Percentiles rank a stretch among this genome's conserved stretches.
These are phyloP conservation scores for Actinidia chinensis DNA, from an alignment of 179 eudicot genomes.

Conservation along the genomic window DNA sequence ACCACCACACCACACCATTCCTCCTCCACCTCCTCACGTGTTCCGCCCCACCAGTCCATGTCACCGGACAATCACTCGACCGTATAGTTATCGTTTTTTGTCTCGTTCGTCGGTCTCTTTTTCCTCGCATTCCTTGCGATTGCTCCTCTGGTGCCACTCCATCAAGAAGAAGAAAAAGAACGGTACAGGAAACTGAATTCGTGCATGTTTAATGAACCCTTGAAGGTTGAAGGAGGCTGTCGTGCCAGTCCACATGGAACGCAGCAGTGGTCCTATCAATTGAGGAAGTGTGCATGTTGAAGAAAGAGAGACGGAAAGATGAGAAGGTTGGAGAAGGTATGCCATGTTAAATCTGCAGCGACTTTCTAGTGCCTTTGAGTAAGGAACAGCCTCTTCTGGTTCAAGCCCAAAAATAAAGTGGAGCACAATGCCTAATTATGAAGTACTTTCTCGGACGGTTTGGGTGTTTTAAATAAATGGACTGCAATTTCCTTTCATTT, in stretches of 20 bases:
- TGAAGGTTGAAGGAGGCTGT: slow-evolving; percentile 46
- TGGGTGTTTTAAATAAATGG: too few relatives aligned
- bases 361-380: slow-evolving; percentile 6
- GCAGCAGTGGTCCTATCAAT: slow-evolving; percentile 42
- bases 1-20: slow-evolving; percentile 38
- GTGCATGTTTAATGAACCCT: slow-evolving; percentile 43
- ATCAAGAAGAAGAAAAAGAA: slow-evolving; percentile 53
- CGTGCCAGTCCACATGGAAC: slow-evolving; percentile 60
- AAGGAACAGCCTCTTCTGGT: slow-evolving; percentile 8
- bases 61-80: slow-evolving; percentile 34
- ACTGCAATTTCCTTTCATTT: too few relatives aligned
- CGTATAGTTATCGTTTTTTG: slow-evolving; percentile 55
- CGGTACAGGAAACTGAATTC: slow-evolving; percentile 40
- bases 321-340: slow-evolving; percentile 29
- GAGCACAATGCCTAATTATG: background rate
- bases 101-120: slow-evolving; percentile 64
- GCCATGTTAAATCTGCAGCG: slow-evolving; percentile 23
- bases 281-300: slow-evolving; percentile 64
- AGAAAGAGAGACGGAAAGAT: slow-evolving; percentile 45
- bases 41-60: too few relatives aligned
- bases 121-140: slow-evolving; percentile 65
- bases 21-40: slow-evolving; percentile 48
- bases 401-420: background rate
- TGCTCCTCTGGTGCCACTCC: slow-evolving; percentile 57
- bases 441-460: background rate